Base-by-base conservation (phyloP, 1,139 yeast species). In the Geotrichum klebahnii region DNA sequence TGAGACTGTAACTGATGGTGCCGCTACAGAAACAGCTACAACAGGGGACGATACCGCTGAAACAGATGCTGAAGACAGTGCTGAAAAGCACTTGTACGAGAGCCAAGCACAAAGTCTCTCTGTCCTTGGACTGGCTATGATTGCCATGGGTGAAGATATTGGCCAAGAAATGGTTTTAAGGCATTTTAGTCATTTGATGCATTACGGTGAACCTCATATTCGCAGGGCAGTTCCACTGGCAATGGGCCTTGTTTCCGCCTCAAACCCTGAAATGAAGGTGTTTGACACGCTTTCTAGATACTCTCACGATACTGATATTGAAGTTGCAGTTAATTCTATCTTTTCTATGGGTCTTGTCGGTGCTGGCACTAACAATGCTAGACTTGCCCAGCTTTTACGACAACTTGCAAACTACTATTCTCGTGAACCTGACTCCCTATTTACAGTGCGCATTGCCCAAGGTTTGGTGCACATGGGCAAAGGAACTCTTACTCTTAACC, bases 301-400 rank as follows among this genome's bases (percentile, higher is more conserved):
- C 70, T 88, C 97, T 2, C 99, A 94, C 69, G 98, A 94, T 65
- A 83, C 89, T 53, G 97, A 92, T 68, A 73, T 87, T 61, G 96
- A 88, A 64, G 97, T 94, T 52, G 96, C 98, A 3, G 84, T 84
- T 67, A 94, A 90, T 65, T 90, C 98, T 26, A 90, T 92, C 56
- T 90, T 87, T 64, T 82, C 96, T 40, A 90, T 94, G 98, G 98
- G 99, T 53, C 72, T 94, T 57, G 96, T 92, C 59, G 98, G 98
- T 65, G 94, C 97, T 26, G 99, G 99, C 71, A 94, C 98, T 35
- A 90, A 92, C 70, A 94, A 94, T 67, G 98, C 99, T 6, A 84
- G 99, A 73, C 77, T 94, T 59, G 97, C 97, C 1, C 98, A 92
- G 72, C 76, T 94, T 58, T 77, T 94, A 63, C 81, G 98, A 68